Evolutionary conservation across 345 rosid species (phyloP), one percentile per base, ranked within the genome.

Genomic region (Sonneratia caseolaris): DNA sequence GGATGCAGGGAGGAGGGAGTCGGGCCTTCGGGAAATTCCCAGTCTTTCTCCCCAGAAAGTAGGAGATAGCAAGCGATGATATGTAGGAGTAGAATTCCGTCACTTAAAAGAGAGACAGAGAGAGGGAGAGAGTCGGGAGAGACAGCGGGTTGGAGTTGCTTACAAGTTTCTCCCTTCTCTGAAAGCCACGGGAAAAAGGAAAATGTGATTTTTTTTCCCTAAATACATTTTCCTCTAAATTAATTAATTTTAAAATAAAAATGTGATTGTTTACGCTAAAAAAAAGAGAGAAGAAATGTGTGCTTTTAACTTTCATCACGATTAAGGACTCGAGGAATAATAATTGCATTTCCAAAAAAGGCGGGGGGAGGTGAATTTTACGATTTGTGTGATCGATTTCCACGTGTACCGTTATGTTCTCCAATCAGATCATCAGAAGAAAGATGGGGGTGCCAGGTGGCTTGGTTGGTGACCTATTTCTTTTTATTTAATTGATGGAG

Each of bases 161-260:
- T 82, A 64, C 42, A 81, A 68, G 84, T 22, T 62, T 81, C 76
- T 76, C 38, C 81, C 74, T 74, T 80, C 65, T 68, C 36, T 36
- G 66, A 9, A 73, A 35, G 66, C 80, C 83, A 83, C 53, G 66
- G 37, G 7, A 42, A 69, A 76, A 64, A 37, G 1, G 32, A 32
- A 37, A 14, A 15, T 37, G 35, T 1, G 2, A 32, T 35, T 70
- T 32, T 38, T 49, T 49, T n/a, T 47, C n/a, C n/a, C n/a, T n/a
- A n/a, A n/a, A n/a, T 42, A 42, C 45, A 42, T 9, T 42, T 42
- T 42, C 10, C 5, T 42, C 5, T 42, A 4, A 42, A 4, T 42
- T 42, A 42, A 42, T 1, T 42, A 42, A 42, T 42, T 42, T 42
- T 42, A 42, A 9, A 42, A 42, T 42, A 42, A 42, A 9, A 42